phyloP scores from a whole-genome alignment of 345 rosid genomes.

The Ricinus communis region DNA sequence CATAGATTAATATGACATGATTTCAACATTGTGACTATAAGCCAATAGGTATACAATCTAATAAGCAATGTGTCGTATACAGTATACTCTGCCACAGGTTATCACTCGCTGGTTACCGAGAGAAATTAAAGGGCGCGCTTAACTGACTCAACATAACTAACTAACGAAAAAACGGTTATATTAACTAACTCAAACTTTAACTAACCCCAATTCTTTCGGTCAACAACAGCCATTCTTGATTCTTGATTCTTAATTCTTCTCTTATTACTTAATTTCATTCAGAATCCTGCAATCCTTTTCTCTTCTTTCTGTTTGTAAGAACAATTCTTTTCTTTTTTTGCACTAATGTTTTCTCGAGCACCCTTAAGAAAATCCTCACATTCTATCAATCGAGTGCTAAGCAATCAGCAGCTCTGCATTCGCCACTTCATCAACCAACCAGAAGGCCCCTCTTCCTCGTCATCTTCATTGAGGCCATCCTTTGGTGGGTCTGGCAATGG shows the following conservation, averaged over 20 bases:
- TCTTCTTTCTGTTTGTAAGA: not conserved
- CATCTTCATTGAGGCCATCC: constrained; percentile 13
- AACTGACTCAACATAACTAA: constrained; percentile 1
- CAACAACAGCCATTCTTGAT: not conserved
- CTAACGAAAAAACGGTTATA: not conserved
- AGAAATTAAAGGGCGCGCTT: not conserved
- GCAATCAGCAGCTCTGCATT: not conserved
- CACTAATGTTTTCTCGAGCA: constrained; percentile 12
- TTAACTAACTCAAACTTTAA: constrained; percentile 3
- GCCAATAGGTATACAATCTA: too few species aligned
- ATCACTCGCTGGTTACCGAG: too few species aligned
- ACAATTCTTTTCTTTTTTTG: too few species aligned
- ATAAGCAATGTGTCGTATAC: too few species aligned
- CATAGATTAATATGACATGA: too few species aligned
- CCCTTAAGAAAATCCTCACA: not conserved
- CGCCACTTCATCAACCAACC: constrained; percentile 1
- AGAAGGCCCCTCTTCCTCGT: not conserved
- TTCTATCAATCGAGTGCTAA: not conserved
- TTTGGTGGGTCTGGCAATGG: constrained; percentile 14
- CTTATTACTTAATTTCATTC: not conserved
- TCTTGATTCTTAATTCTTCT: not conserved
- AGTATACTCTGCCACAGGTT: too few species aligned
- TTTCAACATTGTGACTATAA: too few species aligned
- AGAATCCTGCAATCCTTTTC: not conserved
- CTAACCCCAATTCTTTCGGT: constrained; percentile 18